Evolutionary conservation across 2,329 filamentous ascomycete species (phyloP).

Genomic region (Microcera coccophila): DNA sequence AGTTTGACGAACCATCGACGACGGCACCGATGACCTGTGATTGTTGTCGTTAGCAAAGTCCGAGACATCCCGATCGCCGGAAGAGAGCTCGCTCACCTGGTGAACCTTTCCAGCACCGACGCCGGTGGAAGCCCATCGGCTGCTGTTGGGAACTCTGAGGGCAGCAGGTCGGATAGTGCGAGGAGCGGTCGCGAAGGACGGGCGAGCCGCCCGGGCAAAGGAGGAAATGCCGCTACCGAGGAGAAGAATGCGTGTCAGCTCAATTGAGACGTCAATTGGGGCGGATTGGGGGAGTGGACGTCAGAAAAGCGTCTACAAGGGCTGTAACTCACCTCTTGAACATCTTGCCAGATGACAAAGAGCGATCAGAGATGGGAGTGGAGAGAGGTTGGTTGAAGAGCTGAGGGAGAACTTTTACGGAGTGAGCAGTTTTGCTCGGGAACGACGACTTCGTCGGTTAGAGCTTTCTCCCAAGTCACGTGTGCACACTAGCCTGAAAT

Average conservation of each 20-base stretch:
- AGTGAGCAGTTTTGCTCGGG: conserved; percentile 48
- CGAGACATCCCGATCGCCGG: conserved; percentile 19
- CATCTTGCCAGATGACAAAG: conserved; percentile 71
- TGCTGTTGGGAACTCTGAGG: conserved; percentile 53
- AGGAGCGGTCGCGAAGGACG: conserved; percentile 55
- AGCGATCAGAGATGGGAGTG: conserved; percentile 58
- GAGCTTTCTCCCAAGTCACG: conserved; percentile 42
- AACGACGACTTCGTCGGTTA: conserved; percentile 41
- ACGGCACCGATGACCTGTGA: conserved; percentile 95
- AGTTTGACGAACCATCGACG: conserved; percentile 77
- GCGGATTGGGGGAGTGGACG: conserved; percentile 18
- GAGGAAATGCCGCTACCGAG: conserved; percentile 61
- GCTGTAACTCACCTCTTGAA: conserved; percentile 68
- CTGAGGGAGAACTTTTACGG: conserved; percentile 48
- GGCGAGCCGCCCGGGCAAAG: conserved; percentile 59
- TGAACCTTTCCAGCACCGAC: conserved; percentile 65
- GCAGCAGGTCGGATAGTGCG: conserved; percentile 55
- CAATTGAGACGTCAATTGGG: conserved; percentile 50
- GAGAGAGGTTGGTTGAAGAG: conserved; percentile 52
- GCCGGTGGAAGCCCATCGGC: conserved; percentile 57
- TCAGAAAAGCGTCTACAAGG: conserved; percentile 28
- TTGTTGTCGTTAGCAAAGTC: conserved; percentile 48
- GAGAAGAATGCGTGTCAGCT: conserved; percentile 34
- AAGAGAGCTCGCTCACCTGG: conserved; percentile 49
- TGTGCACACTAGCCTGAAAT: conserved; percentile 33